Percentiles rank a stretch among this genome's conserved stretches.
Evolutionary conservation across 1,284 basidiomycete species (phyloP).

Genomic region (Filobasidium uniguttulatum): DNA sequence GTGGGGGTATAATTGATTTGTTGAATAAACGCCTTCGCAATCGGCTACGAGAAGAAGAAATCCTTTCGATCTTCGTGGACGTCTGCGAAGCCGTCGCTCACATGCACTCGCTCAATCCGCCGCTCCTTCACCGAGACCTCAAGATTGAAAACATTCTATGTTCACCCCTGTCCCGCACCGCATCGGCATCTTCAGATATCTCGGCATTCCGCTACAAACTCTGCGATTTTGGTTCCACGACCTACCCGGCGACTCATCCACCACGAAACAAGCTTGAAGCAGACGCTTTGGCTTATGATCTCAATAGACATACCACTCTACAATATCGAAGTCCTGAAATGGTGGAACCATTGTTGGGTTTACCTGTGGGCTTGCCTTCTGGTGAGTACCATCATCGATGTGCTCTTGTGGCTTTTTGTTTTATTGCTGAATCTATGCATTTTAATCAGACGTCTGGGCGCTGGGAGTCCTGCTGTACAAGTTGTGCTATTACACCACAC

Average conservation of each 20-base stretch:
- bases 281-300: conserved; percentile 71
- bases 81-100: conserved; percentile 81
- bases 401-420: too few species aligned
- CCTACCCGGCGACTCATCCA: conserved; percentile 52
- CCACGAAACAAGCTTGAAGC: conserved; percentile 68
- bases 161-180: conserved; percentile 18
- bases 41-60: conserved; percentile 84
- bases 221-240: conserved; percentile 95
- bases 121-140: conserved; percentile 89
- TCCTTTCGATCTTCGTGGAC: conserved; percentile 93
- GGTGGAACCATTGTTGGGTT: conserved; percentile 53
- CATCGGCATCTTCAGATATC: conserved; percentile 45
- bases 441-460: conserved; percentile 53
- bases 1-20: conserved; percentile 98
- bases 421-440: neutral
- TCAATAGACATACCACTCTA: conserved; percentile 86
- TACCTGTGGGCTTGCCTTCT: conserved; percentile 38
- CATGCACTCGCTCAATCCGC: conserved; percentile 80
- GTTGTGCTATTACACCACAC: conserved; percentile 95
- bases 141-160: conserved; percentile 96
- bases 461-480: conserved; percentile 66
- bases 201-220: conserved; percentile 60
- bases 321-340: conserved; percentile 97
- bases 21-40: conserved; percentile 93
- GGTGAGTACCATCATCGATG: conserved; percentile 28